Conservation (phyloP, 495 filamentous ascomycete species). For the Bacidia rubella region DNA sequence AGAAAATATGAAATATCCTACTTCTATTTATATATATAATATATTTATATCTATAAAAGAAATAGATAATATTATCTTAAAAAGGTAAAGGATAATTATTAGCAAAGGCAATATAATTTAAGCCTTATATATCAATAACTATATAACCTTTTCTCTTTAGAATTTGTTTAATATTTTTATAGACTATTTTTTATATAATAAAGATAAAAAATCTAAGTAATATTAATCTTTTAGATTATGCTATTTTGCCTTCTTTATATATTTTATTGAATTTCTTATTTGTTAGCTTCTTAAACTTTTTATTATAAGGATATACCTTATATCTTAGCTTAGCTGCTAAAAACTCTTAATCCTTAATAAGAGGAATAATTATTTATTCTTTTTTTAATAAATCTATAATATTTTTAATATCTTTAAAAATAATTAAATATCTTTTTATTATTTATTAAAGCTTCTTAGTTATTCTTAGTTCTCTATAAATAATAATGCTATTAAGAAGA, state of each 20-base stretch:
- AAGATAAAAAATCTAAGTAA: not conserved
- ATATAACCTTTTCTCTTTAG: not conserved
- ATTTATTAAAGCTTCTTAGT: not conserved
- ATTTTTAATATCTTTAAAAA: not conserved
- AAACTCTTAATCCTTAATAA: not conserved
- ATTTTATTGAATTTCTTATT: not conserved
- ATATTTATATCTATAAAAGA: not conserved
- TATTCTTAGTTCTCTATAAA: not conserved
- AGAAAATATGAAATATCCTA: not conserved
- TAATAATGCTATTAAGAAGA: not conserved
- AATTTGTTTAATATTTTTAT: not conserved
- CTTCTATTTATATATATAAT: slow-evolving; percentile 5
- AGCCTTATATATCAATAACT: slow-evolving; percentile 6
- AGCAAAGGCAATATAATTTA: slow-evolving; percentile 2
- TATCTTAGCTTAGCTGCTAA: not conserved
- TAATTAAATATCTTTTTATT: not conserved
- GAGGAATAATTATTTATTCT: not conserved
- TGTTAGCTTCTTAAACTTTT: not conserved
- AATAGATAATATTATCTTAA: slow-evolving; percentile 7
- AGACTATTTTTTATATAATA: slow-evolving; percentile 1
- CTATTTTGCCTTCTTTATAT: not conserved
- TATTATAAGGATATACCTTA: not conserved
- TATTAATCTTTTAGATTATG: not conserved
- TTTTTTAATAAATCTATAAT: not conserved
- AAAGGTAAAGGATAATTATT: slow-evolving; percentile 3